Evolutionary conservation across 148 eudicot genomes (phyloP), one percentile per base, ranked within the genome.

Genomic region (Cornus kousa): DNA sequence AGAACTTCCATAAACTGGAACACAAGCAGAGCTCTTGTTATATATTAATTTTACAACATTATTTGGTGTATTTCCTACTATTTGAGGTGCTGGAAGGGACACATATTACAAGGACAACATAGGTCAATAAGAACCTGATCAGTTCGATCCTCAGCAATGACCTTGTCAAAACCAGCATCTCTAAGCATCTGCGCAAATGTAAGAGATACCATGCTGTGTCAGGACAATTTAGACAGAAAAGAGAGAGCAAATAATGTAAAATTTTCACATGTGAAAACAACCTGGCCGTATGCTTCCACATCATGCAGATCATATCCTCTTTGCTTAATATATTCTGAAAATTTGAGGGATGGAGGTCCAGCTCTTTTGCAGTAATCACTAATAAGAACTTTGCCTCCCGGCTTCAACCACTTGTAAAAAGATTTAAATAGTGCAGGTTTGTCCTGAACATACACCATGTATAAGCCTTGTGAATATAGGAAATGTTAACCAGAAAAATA

Each of bases 301-400:
- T 89, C 91, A 72, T 93, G 97, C 28, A 93, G 90, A 93, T 93
- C 94, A 82, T 93, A 93, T 59, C 97, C 94, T 81, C 94, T 91
- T 86, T 93, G 93, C 78, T 89, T 88, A 66, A 91, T 93, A 80
- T 93, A 93, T 28, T 74, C 87, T 22, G 90, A 86, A 87, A 93
- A 93, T 68, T 89, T 89, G 74, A 80, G 71, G 13, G 95, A 89
- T 6, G 94, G 88, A 50, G 90, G 71, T 59, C 93, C 90, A 55
- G 88, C 88, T 24, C 67, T 88, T 79, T 81, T 89, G 83, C 97
- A 93, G 88, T 91, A 91, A 77, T 93, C 97, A 72, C 88, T 91
- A 7, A 91, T 93, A n/a, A 93, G 86, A 72, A 93, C 92, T 75
- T 88, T 91, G 62, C 97, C 97, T 43, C 94, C 97, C 5, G 97